Evolutionary conservation across 768 basidiomycete genomes (phyloP).

Genomic region (Tylopilus vinaceipallidus): DNA sequence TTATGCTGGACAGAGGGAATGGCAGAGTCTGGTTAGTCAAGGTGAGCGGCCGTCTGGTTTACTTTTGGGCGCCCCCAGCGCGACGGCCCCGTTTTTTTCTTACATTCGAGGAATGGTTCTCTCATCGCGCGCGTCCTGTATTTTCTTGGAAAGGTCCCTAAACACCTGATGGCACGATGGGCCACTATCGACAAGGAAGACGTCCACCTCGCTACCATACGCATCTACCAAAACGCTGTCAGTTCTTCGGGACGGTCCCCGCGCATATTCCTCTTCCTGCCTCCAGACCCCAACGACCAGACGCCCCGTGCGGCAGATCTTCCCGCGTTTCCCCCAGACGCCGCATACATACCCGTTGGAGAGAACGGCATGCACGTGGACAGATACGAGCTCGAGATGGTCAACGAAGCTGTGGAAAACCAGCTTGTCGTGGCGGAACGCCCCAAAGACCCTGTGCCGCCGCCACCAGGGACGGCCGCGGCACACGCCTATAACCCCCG

Average conservation of each 20-base stretch:
- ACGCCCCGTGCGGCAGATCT: constrained; percentile 22
- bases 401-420: constrained; percentile 81
- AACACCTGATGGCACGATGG: constrained; percentile 86
- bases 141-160: constrained; percentile 61
- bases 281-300: constrained; percentile 52
- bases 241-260: constrained; percentile 46
- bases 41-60: constrained; percentile 42
- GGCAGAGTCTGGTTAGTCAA: constrained; percentile 86
- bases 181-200: constrained; percentile 69
- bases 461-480: constrained; percentile 33
- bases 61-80: no score
- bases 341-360: constrained; percentile 30
- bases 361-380: constrained; percentile 41
- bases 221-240: constrained; percentile 62
- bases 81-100: background rate
- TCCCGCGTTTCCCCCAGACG: constrained; percentile 29
- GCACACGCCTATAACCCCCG: constrained; percentile 49
- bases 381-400: constrained; percentile 86
- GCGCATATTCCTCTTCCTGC: constrained; percentile 66
- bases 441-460: constrained; percentile 58
- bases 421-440: constrained; percentile 84
- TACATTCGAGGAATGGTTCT: background rate
- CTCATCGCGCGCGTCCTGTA: constrained; percentile 7
- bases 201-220: constrained; percentile 78
- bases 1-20: constrained; percentile 74